A percentile compares a stretch with the other conserved stretches of the same genome.
phyloP scores from a whole-genome alignment of 768 basidiomycete species.

The Pleurotus eryngii region DNA sequence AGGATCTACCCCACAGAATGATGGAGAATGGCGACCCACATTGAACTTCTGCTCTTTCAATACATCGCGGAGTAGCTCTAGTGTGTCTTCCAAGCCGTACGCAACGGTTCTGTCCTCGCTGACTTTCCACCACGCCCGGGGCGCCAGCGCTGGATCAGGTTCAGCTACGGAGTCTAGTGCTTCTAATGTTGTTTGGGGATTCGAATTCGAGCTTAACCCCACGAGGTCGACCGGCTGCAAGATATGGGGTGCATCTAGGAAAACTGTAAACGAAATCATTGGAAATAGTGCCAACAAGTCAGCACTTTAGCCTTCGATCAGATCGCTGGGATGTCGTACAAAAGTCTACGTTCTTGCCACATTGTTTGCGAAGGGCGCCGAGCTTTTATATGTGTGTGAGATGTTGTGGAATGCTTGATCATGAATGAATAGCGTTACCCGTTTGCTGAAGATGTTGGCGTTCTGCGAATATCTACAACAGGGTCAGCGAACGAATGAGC shows the following conservation, averaged over 20 bases:
- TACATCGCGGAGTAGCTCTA: constrained; percentile 52
- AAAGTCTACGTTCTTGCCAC: constrained; percentile 61
- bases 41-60: constrained; percentile 61
- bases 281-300: neutral
- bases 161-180: constrained; percentile 35
- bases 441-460: constrained; percentile 64
- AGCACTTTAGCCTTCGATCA: neutral
- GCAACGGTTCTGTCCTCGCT: constrained; percentile 50
- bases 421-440: constrained; percentile 38
- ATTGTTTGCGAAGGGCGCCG: constrained; percentile 70
- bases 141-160: constrained; percentile 49
- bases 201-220: constrained; percentile 16
- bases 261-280: constrained; percentile 42
- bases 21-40: constrained; percentile 36
- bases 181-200: constrained; percentile 24
- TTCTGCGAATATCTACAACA: constrained; percentile 66
- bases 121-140: constrained; percentile 72
- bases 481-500: neutral
- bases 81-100: constrained; percentile 54
- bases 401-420: too few relatives aligned
- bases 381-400: constrained; percentile 36
- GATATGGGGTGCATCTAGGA: constrained; percentile 68
- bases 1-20: neutral
- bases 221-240: constrained; percentile 62
- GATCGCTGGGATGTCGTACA: constrained; percentile 33